Base-by-base conservation (phyloP, 2,329 filamentous ascomycete genomes). In the Paracoccidioides brasiliensis region DNA sequence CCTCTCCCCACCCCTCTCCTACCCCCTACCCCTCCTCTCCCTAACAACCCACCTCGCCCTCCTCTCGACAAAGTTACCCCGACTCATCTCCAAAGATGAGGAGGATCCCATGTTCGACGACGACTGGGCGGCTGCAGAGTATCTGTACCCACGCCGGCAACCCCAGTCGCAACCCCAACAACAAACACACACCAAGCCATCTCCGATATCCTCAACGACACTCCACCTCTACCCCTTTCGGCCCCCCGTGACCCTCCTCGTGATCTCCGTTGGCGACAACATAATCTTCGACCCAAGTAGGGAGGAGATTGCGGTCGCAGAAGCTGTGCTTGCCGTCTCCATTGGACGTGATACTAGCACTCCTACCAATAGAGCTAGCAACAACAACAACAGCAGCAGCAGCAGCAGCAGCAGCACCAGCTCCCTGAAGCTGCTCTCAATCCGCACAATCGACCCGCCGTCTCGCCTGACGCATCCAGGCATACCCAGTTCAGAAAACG, bases 81-180 rank as follows among this genome's bases (percentile, higher is more conserved):
- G 83, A 32, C 78, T 96, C 53, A 88, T 88, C 68, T 96, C 90
- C 1, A 87, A 95, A 70, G 81, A 82, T 56, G 91, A 97, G 72
- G 93, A 98, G 74, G 93, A 98, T 64, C 93, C 93, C 10, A 84
- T 96, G 67, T 98, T 98, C 72, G 86, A 96, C 74, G 93, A 98
- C 72, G 93, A 98, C 74, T 98, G 93, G 93, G 88, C 86, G 60
- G 86, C 86, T 14, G 84, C 90, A 0, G 78, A 82, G 15, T 84
- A 83, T 56, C 75, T 98, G 35, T 98, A 94, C 73, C 80, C 83
- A 1, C 78, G 78, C 40, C 54, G 61, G 4, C 45, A 33, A 35
- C 14, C 30, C 5, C 45, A 35, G 4, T 12, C 32, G 56, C 56
- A 32, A 46, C 56, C 30, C 30, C 41, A 57, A 67, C 70, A 12